These are phyloP conservation scores for Penicillium atrosanguineum DNA, from an alignment of 495 filamentous ascomycete species.

Conservation along the genomic window DNA sequence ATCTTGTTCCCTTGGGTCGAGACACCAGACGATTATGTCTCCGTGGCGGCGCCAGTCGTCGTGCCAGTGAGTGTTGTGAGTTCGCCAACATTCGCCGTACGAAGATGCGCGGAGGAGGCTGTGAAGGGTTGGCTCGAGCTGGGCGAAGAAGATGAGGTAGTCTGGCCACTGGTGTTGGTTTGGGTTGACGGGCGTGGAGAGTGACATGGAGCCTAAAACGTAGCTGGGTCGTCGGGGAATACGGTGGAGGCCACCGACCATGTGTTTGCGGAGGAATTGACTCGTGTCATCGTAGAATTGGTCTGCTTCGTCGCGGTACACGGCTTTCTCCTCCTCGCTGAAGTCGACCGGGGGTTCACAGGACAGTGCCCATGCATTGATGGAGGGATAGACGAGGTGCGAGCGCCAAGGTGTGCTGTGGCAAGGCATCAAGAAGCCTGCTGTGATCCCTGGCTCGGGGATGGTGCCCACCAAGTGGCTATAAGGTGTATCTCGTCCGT, in stretches of 20 bases:
- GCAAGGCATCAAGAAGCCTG: conserved; percentile 93
- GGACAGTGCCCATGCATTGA: conserved; percentile 81
- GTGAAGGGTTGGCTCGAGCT: conserved; percentile 52
- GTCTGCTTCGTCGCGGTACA: conserved; percentile 86
- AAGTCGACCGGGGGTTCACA: conserved; percentile 86
- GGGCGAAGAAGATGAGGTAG: conserved; percentile 64
- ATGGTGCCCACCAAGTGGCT: background rate
- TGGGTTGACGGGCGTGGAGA: background rate
- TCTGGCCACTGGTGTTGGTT: conserved; percentile 51
- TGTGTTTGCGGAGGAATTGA: conserved; percentile 56
- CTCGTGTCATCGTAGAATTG: conserved; percentile 72
- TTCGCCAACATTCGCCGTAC: conserved; percentile 69
- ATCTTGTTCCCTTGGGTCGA: conserved; percentile 37
- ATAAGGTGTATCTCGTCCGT: conserved; percentile 3
- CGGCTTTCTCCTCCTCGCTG: conserved; percentile 49
- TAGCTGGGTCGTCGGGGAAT: conserved; percentile 42
- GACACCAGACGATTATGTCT: conserved; percentile 83
- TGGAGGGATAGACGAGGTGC: conserved; percentile 69
- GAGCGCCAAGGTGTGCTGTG: conserved; percentile 97
- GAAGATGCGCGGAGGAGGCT: conserved; percentile 49
- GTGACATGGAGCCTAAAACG: conserved; percentile 1
- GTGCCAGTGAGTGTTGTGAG: conserved; percentile 78
- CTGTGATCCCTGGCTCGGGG: conserved; percentile 50
- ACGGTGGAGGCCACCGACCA: conserved; percentile 41
- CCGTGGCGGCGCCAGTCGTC: conserved; percentile 84